These are phyloP conservation scores for Suillus sp. DNA, from an alignment of 768 basidiomycete genomes.

Conservation along the genomic window DNA sequence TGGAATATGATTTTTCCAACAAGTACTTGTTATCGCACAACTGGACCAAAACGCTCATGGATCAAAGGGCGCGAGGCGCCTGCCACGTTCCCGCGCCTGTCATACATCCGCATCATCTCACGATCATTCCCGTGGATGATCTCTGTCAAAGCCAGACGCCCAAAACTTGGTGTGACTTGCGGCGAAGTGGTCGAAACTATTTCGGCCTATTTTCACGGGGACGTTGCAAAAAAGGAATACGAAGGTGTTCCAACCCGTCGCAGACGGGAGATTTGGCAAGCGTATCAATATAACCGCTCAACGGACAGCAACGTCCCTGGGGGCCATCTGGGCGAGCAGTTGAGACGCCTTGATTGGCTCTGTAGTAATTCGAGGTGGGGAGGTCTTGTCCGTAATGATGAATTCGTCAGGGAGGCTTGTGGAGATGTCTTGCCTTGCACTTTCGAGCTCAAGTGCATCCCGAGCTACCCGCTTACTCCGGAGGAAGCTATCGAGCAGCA, in stretches of 20 bases:
- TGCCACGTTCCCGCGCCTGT: constrained; percentile 64
- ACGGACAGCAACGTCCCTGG: constrained; percentile 67
- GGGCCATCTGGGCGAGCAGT: constrained; percentile 60
- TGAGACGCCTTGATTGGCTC: constrained; percentile 71
- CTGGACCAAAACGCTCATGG: constrained; percentile 68
- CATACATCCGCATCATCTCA: constrained; percentile 54
- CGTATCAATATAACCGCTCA: constrained; percentile 70
- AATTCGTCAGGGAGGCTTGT: constrained; percentile 44
- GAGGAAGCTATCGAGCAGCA: constrained; percentile 54
- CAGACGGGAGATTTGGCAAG: constrained; percentile 46
- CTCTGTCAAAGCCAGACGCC: constrained; percentile 45
- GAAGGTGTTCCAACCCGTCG: constrained; percentile 38
- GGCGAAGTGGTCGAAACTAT: constrained; percentile 65
- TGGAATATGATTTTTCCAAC: constrained; percentile 79
- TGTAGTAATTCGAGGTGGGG: constrained; percentile 60
- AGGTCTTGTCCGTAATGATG: constrained; percentile 53
- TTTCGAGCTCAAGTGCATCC: constrained; percentile 57
- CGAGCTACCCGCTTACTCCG: constrained; percentile 47
- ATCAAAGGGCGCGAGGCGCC: constrained; percentile 62
- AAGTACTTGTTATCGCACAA: constrained; percentile 60
- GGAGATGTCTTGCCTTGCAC: constrained; percentile 57
- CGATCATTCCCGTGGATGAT: constrained; percentile 58
- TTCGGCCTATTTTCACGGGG: constrained; percentile 49
- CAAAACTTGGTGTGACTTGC: constrained; percentile 61
- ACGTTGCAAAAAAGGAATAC: constrained; percentile 56